Conservation (phyloP, 169 alveolate genomes). For the Toxoplasma gondii region DNA sequence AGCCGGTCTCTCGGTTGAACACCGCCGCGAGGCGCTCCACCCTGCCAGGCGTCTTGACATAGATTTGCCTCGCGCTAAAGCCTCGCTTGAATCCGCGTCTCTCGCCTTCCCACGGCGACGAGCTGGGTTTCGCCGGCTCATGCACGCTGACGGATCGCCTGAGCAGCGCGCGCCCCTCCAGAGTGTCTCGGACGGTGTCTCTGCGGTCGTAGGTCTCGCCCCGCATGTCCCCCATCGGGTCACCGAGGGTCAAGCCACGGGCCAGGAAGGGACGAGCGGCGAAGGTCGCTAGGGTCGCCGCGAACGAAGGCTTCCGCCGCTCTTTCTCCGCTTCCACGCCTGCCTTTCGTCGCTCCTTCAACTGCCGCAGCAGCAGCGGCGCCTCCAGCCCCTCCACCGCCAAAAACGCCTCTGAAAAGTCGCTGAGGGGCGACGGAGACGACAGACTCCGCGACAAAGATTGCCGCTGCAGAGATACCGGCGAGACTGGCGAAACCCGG, state of each 20-base stretch:
- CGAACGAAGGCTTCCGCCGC: not conserved
- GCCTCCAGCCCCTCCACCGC: conserved; percentile 37
- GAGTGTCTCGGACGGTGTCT: too few relatives aligned
- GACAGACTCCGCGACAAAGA: not conserved
- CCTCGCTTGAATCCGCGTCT: not conserved
- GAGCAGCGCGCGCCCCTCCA: not conserved
- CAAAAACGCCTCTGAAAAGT: conserved; percentile 22
- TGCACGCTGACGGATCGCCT: not conserved
- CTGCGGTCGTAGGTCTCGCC: too few relatives aligned
- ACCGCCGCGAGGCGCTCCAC: not conserved
- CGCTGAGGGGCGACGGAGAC: not conserved
- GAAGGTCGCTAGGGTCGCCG: not conserved
- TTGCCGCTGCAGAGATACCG: not conserved
- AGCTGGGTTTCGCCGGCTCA: not conserved
- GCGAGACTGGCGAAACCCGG: not conserved
- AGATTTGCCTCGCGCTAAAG: not conserved
- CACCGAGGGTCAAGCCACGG: too few relatives aligned
- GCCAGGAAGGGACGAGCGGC: too few relatives aligned
- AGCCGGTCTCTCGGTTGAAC: not conserved
- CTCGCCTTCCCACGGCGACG: not conserved
- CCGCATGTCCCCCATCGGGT: too few relatives aligned
- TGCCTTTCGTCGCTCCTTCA: not conserved
- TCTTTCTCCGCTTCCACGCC: not conserved
- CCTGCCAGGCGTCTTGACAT: not conserved
- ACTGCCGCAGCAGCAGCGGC: conserved; percentile 27